A percentile compares a stretch with the other conserved stretches of the same genome.
These are phyloP conservation scores for Flaveria floridana DNA, from an alignment of 140 eudicot species.

Conservation along the genomic window DNA sequence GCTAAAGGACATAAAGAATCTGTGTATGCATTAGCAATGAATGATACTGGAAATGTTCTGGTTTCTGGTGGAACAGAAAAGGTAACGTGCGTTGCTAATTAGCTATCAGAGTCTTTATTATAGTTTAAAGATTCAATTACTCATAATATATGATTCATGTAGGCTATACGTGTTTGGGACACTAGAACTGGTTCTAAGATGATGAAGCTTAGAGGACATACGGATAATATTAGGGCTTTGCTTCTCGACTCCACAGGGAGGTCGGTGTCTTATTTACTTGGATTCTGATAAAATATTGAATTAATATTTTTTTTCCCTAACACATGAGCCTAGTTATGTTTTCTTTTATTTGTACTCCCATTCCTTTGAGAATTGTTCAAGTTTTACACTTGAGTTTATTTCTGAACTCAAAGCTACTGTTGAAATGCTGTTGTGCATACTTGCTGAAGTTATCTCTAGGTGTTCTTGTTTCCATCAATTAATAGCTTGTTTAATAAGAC, in stretches of 20 bases:
- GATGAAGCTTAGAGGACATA: constrained; percentile 97
- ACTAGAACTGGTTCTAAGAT: constrained; percentile 87
- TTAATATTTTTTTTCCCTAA: background rate
- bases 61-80: constrained; percentile 99
- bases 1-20: constrained; percentile 99
- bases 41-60: constrained; percentile 84
- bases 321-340: background rate
- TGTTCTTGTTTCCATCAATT: constrained; percentile 4
- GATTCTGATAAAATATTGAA: background rate
- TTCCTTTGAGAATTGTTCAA: constrained; percentile 14
- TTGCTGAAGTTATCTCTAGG: background rate
- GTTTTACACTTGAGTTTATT: constrained; percentile 4
- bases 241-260: constrained; percentile 92
- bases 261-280: constrained; percentile 37
- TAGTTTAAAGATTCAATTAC: background rate
- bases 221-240: constrained; percentile 89
- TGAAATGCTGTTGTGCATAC: constrained; percentile 10
- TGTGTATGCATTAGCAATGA: constrained; percentile 93
- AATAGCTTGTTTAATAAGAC: background rate
- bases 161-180: constrained; percentile 99
- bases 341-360: background rate
- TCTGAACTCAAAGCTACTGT: constrained; percentile 19
- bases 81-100: constrained; percentile 38
- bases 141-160: constrained; percentile 19
- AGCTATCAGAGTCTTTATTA: background rate